Percentiles rank a stretch among this genome's conserved stretches.
These are phyloP conservation scores for Penstemon barbatus DNA, from an alignment of 257 asterid genomes.

Conservation along the genomic window DNA sequence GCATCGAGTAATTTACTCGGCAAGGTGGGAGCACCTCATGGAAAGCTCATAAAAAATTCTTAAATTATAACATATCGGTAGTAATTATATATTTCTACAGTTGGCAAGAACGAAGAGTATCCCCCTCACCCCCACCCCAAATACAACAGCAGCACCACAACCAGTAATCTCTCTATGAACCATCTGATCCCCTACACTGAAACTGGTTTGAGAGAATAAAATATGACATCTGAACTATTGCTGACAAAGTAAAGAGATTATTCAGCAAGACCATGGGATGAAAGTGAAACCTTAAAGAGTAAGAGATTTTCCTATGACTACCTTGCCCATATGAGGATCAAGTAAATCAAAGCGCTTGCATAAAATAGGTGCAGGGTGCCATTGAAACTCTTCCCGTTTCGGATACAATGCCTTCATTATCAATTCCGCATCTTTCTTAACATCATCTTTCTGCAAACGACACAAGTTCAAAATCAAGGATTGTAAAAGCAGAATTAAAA, in stretches of 20 bases:
- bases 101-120: too few relatives aligned
- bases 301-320: constrained; percentile 26
- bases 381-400: constrained; percentile 84
- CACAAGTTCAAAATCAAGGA: constrained; percentile 17
- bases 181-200: background rate
- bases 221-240: background rate
- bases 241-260: background rate
- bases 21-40: too few relatives aligned
- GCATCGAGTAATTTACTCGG: too few relatives aligned
- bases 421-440: constrained; percentile 48
- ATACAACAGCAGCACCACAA: background rate
- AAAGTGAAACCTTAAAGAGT: background rate
- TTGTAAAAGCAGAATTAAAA: constrained; percentile 18
- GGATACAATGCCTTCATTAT: constrained; percentile 55
- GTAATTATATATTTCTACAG: too few relatives aligned
- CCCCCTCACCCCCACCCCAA: background rate
- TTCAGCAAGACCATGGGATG: background rate
- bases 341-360: constrained; percentile 96
- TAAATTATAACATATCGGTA: too few relatives aligned
- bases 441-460: constrained; percentile 49
- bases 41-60: too few relatives aligned
- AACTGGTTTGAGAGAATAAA: constrained; percentile 6
- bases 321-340: constrained; percentile 99
- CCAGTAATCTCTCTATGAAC: too few relatives aligned
- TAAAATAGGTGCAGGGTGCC: constrained; percentile 89